Evolutionary conservation across 1,284 basidiomycete genomes (phyloP).

Genomic region (Pisolithus thermaeus): DNA sequence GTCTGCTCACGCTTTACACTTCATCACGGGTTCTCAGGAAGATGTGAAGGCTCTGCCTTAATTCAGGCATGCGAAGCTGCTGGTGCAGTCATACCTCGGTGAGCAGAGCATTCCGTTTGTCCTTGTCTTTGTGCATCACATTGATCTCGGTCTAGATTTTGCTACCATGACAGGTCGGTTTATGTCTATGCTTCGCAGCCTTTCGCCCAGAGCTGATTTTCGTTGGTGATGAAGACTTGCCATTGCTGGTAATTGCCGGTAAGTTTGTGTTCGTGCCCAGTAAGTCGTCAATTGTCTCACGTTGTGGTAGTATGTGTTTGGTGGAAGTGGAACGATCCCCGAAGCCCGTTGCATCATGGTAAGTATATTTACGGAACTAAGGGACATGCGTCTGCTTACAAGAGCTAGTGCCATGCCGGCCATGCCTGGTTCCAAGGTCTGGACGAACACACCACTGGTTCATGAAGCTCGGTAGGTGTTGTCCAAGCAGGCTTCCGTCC

Average conservation of each 20-base stretch:
- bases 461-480: constrained; percentile 81
- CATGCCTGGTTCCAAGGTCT: constrained; percentile 95
- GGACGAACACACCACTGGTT: constrained; percentile 91
- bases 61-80: constrained; percentile 96
- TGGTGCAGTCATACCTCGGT: constrained; percentile 74
- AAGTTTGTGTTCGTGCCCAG: constrained; percentile 23
- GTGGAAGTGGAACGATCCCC: constrained; percentile 96
- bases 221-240: constrained; percentile 51
- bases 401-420: constrained; percentile 86
- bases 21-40: constrained; percentile 9
- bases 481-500: neutral
- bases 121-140: neutral
- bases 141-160: constrained; percentile 54
- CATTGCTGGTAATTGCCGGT: constrained; percentile 95
- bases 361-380: constrained; percentile 33
- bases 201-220: constrained; percentile 11
- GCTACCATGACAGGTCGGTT: constrained; percentile 82
- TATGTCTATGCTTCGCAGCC: constrained; percentile 8
- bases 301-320: constrained; percentile 76
- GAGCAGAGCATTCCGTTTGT: constrained; percentile 16
- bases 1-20: constrained; percentile 10
- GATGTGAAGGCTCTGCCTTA: constrained; percentile 71
- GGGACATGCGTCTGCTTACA: neutral
- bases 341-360: constrained; percentile 88
- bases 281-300: constrained; percentile 5